Conservation (phyloP, 1,139 yeast species). For the Ogataea hybrid region DNA sequence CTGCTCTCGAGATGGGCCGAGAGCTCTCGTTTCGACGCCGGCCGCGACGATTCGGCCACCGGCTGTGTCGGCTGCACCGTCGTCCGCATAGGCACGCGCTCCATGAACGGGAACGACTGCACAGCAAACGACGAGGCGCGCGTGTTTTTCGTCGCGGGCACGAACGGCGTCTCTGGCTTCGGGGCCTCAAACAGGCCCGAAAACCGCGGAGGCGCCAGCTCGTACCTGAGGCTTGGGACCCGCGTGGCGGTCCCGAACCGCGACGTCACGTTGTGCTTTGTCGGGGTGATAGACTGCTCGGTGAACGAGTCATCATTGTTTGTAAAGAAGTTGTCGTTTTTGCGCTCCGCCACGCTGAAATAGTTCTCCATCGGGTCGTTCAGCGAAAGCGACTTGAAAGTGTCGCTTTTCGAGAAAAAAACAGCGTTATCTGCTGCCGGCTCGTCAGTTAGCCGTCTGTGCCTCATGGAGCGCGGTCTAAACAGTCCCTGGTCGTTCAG, state of each 20-base stretch:
- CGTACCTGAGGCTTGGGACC: conserved; percentile 9
- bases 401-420: background rate
- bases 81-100: background rate
- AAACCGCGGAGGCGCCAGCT: conserved; percentile 3
- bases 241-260: conserved; percentile 6
- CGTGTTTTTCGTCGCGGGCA: background rate
- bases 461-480: conserved; percentile 3
- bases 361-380: conserved; percentile 3
- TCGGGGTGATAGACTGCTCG: conserved; percentile 11
- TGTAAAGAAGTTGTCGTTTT: conserved; percentile 8
- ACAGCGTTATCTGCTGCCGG: background rate
- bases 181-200: conserved; percentile 5
- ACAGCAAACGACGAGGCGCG: background rate
- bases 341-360: conserved; percentile 11
- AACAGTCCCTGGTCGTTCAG: conserved; percentile 4
- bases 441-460: background rate
- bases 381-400: conserved; percentile 1
- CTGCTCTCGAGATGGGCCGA: background rate
- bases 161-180: background rate
- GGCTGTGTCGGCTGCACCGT: background rate
- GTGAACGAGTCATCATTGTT: conserved; percentile 8
- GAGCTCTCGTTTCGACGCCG: background rate
- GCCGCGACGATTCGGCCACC: background rate
- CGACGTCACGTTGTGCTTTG: conserved; percentile 7
- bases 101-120: conserved; percentile 3